Conservation (phyloP, 148 eudicot genomes). For the Silene uniflora region DNA sequence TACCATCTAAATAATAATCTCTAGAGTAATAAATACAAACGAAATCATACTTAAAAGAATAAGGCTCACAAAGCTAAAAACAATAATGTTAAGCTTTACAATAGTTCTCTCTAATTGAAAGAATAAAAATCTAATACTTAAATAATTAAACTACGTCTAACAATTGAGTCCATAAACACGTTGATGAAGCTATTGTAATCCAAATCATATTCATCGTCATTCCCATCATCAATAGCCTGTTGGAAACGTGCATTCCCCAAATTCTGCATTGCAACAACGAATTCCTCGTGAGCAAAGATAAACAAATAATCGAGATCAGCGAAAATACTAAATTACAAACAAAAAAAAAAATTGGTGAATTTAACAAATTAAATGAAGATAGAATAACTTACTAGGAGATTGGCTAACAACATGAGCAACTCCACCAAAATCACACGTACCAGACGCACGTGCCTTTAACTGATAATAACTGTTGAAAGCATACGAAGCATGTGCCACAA, state of each 20-base stretch:
- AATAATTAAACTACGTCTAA: background rate
- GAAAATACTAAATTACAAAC: background rate
- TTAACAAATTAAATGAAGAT: background rate
- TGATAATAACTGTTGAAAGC: constrained; percentile 94
- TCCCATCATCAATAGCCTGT: constrained; percentile 39
- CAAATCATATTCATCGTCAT: background rate
- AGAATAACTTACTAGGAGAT: constrained; percentile 54
- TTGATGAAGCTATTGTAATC: background rate
- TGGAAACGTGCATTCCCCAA: constrained; percentile 69
- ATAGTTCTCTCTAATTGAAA: background rate
- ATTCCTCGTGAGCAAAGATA: background rate
- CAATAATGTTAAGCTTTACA: background rate
- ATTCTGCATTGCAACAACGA: constrained; percentile 43
- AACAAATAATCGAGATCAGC: background rate
- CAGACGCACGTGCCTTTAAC: constrained; percentile 45
- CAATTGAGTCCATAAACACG: background rate
- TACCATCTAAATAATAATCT: background rate
- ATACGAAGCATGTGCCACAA: constrained; percentile 80
- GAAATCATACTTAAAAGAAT: background rate
- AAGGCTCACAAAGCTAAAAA: background rate
- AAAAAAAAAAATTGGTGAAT: too few species aligned
- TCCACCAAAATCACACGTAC: constrained; percentile 84
- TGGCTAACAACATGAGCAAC: constrained; percentile 81
- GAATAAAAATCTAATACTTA: background rate
- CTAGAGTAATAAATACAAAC: background rate